These are phyloP conservation scores for Heliosperma pusillum DNA, from an alignment of 148 eudicot genomes.

Conservation along the genomic window DNA sequence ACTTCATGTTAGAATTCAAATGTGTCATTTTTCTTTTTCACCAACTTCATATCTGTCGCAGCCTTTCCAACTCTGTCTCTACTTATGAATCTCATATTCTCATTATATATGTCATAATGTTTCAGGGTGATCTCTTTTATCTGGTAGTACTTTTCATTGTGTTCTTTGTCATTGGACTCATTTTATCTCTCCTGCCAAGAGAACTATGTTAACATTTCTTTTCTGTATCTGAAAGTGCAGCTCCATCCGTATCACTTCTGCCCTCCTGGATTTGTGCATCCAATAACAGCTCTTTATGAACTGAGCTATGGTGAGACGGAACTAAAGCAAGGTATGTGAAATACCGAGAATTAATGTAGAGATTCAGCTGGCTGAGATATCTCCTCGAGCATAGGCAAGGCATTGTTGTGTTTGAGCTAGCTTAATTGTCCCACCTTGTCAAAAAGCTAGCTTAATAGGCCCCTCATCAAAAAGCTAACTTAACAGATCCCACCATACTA, in stretches of 20 bases:
- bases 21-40: background rate
- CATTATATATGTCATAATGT: background rate
- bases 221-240: slow-evolving; percentile 43
- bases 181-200: background rate
- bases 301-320: slow-evolving; percentile 86
- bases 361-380: slow-evolving; percentile 9
- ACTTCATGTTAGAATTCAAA: background rate
- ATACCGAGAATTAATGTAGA: background rate
- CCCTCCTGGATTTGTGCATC: slow-evolving; percentile 81
- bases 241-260: slow-evolving; percentile 73
- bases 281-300: slow-evolving; percentile 75
- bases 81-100: background rate
- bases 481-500: background rate
- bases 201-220: slow-evolving; percentile 4
- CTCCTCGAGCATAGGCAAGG: background rate
- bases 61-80: background rate
- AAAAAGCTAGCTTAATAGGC: background rate
- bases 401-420: background rate
- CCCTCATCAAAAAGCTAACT: background rate
- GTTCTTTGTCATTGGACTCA: background rate
- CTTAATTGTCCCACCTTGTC: background rate
- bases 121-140: background rate
- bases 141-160: background rate
- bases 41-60: background rate
- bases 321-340: slow-evolving; percentile 71